Percentiles rank a stretch among this genome's conserved stretches.
phyloP scores from a whole-genome alignment of 1,139 yeast genomes.

The Taphrina communis region DNA sequence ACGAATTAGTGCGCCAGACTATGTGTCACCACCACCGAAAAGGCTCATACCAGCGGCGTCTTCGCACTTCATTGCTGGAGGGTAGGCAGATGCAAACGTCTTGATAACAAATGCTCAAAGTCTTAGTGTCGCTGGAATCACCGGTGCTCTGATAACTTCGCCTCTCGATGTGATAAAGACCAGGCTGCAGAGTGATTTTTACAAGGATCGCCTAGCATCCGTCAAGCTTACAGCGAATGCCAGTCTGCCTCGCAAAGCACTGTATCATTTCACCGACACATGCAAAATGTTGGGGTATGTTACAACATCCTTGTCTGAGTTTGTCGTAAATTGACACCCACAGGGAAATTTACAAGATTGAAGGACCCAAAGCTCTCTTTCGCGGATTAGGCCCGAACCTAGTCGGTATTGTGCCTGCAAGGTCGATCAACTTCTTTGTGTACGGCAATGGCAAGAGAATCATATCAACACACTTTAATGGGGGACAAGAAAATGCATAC shows the following conservation, averaged over 20 bases:
- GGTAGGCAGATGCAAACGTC: constrained; percentile 23
- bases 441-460: constrained; percentile 89
- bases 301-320: constrained; percentile 50
- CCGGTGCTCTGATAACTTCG: constrained; percentile 90
- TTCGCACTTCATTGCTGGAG: constrained; percentile 43
- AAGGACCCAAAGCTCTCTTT: constrained; percentile 85
- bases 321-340: constrained; percentile 55
- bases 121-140: constrained; percentile 82
- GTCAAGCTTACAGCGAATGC: constrained; percentile 48
- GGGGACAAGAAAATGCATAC: constrained; percentile 81
- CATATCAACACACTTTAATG: constrained; percentile 66
- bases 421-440: constrained; percentile 94
- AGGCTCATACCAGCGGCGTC: constrained; percentile 35
- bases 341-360: constrained; percentile 68
- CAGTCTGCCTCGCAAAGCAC: constrained; percentile 52
- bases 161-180: constrained; percentile 98
- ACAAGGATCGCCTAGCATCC: constrained; percentile 55
- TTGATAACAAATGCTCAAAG: background rate
- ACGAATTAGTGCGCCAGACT: constrained; percentile 13
- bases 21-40: constrained; percentile 6
- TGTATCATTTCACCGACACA: constrained; percentile 82
- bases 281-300: constrained; percentile 46
- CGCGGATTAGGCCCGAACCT: constrained; percentile 95
- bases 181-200: constrained; percentile 86
- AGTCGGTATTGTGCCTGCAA: constrained; percentile 98